Percentiles rank a stretch among this genome's conserved stretches.
Evolutionary conservation across 495 filamentous ascomycete species (phyloP).

Genomic region (Lasiosphaeria hispida): DNA sequence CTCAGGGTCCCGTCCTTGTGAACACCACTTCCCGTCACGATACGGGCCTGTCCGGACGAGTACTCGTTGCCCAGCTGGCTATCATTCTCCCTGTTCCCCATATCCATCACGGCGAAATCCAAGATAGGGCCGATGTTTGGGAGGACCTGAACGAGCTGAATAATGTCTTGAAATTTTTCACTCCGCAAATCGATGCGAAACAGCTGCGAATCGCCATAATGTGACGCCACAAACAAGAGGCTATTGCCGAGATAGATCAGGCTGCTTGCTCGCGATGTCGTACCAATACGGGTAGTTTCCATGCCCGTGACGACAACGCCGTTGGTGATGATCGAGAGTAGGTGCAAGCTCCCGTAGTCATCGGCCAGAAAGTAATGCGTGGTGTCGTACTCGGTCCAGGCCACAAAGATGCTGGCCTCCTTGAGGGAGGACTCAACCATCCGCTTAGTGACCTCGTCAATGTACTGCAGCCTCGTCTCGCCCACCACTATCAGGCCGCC

Average conservation of each 20-base stretch:
- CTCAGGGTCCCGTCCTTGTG: constrained; percentile 81
- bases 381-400: constrained; percentile 81
- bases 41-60: constrained; percentile 89
- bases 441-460: constrained; percentile 67
- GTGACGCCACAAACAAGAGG: constrained; percentile 81
- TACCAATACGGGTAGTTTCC: constrained; percentile 61
- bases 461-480: constrained; percentile 79
- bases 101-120: constrained; percentile 93
- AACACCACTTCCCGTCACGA: constrained; percentile 89
- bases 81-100: constrained; percentile 78
- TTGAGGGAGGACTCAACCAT: constrained; percentile 58
- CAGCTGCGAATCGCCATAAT: constrained; percentile 88
- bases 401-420: constrained; percentile 76
- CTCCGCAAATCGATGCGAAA: constrained; percentile 52
- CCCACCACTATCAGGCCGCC: constrained; percentile 81
- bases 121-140: constrained; percentile 86
- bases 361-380: constrained; percentile 84
- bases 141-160: constrained; percentile 73
- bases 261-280: constrained; percentile 69
- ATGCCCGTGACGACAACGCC: constrained; percentile 50
- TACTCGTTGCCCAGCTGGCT: constrained; percentile 74
- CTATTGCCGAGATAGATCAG: constrained; percentile 78
- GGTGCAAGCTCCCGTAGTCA: constrained; percentile 78
- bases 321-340: constrained; percentile 71
- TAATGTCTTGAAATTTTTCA: constrained; percentile 31